A percentile compares a stretch with the other conserved stretches of the same genome.
phyloP scores from a whole-genome alignment of 257 asterid species.

The Solanum chiquidenum region DNA sequence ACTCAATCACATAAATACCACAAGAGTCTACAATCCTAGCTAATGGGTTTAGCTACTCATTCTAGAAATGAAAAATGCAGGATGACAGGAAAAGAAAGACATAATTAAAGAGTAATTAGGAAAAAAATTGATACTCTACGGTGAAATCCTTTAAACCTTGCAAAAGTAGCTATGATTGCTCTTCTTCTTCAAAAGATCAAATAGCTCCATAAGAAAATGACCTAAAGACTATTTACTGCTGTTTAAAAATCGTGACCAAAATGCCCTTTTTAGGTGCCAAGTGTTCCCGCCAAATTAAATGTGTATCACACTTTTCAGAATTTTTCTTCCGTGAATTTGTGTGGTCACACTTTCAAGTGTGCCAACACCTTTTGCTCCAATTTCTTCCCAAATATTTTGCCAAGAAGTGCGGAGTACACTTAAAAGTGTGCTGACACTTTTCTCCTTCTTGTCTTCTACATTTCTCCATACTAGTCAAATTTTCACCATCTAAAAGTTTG shows the following conservation, averaged over 20 bases:
- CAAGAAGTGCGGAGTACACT: background rate
- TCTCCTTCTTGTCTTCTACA: background rate
- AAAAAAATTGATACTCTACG: background rate
- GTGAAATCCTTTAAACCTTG: background rate
- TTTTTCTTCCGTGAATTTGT: background rate
- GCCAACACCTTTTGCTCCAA: background rate
- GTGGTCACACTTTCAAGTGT: background rate
- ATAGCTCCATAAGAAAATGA: background rate
- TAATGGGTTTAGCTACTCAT: no score
- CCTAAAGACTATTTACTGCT: background rate
- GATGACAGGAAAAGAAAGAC: no score
- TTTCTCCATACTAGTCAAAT: background rate
- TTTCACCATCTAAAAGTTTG: background rate
- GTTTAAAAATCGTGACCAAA: background rate
- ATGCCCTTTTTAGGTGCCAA: background rate
- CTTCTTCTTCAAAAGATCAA: background rate
- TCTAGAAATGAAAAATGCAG: no score
- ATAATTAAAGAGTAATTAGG: no score
- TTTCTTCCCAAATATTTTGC: background rate
- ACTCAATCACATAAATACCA: no score
- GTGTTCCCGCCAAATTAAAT: background rate
- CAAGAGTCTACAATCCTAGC: no score
- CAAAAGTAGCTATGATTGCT: background rate
- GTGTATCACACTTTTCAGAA: background rate
- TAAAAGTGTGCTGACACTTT: background rate